Evolutionary conservation across 2,329 filamentous ascomycete species (phyloP).

Genomic region (Colletotrichum lupini): DNA sequence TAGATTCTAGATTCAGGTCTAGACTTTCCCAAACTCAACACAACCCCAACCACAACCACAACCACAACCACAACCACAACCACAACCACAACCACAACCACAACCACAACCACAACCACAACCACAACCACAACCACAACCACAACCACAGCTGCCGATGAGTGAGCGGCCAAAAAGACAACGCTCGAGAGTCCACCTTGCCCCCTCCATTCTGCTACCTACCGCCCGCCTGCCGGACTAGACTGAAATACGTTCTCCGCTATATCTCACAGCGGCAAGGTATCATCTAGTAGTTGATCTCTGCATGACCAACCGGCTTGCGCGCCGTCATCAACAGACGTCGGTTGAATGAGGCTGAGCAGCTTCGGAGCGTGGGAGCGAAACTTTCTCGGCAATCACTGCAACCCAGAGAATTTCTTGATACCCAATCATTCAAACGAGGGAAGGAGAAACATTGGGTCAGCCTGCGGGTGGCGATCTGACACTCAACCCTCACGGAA

Average conservation of each 20-base stretch:
- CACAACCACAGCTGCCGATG: no score
- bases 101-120: neutral
- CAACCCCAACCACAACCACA: neutral
- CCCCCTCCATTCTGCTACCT: neutral
- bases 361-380: conserved; percentile 7
- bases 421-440: neutral
- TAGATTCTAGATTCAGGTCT: neutral
- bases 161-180: neutral
- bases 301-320: neutral
- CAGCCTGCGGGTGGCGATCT: conserved; percentile 16
- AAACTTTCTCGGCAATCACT: conserved; percentile 29
- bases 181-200: neutral
- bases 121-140: neutral
- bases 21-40: neutral
- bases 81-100: neutral
- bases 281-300: neutral
- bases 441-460: conserved; percentile 11
- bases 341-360: conserved; percentile 29
- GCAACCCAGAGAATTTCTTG: neutral
- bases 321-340: conserved; percentile 1
- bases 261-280: neutral
- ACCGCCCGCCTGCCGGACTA: neutral
- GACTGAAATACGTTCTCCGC: neutral
- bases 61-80: neutral
- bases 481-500: neutral